These are phyloP conservation scores for Colletotrichum incanum DNA, from an alignment of 2,329 filamentous ascomycete genomes.

Conservation along the genomic window DNA sequence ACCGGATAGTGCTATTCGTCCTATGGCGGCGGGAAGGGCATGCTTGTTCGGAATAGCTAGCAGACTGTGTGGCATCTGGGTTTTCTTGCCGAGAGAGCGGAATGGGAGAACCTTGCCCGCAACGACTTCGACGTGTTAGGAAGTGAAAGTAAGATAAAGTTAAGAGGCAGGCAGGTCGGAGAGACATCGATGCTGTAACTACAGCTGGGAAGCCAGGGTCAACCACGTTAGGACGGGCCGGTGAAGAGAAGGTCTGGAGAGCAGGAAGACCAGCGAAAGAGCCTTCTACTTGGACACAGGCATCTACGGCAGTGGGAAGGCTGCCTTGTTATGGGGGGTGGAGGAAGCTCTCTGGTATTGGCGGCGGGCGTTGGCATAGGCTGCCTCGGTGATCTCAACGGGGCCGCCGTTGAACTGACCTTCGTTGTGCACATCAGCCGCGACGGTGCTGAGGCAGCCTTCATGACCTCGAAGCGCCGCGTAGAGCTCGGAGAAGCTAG, in stretches of 20 bases:
- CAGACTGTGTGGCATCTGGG: background rate
- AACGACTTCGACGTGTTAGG: too few relatives aligned
- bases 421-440: background rate
- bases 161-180: background rate
- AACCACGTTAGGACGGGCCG: accelerated
- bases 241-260: accelerated
- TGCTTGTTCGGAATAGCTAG: accelerated
- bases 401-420: background rate
- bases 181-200: background rate
- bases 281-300: background rate
- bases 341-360: accelerated
- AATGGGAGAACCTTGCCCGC: too few relatives aligned
- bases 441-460: slow-evolving; percentile 10
- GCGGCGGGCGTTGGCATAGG: background rate
- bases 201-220: background rate
- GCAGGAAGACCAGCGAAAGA: background rate
- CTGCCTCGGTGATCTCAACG: background rate
- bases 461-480: background rate
- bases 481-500: background rate
- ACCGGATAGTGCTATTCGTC: too few relatives aligned
- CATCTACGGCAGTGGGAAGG: background rate
- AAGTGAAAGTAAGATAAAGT: too few relatives aligned
- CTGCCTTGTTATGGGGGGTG: accelerated
- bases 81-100: too few relatives aligned
- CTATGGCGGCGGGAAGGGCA: background rate